Percentiles rank a stretch among this genome's conserved stretches.
These are phyloP conservation scores for Mycena polygramma DNA, from an alignment of 768 basidiomycete genomes.

Conservation along the genomic window DNA sequence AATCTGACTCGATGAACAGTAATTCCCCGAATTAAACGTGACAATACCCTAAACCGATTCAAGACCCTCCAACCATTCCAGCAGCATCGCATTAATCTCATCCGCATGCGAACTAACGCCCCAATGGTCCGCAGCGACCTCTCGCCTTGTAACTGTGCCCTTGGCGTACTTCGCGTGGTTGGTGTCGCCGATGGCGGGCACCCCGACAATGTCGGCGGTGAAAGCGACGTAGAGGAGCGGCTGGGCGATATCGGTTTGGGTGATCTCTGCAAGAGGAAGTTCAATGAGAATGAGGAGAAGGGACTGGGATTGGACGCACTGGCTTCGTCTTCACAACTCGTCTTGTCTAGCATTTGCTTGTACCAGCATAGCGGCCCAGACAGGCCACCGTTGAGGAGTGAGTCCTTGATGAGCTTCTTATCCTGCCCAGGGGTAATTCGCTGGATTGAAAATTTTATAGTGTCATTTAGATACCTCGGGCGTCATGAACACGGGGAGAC, in stretches of 20 bases:
- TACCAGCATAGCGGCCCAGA: conserved; percentile 52
- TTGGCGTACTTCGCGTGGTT: neutral
- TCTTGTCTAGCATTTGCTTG: conserved; percentile 42
- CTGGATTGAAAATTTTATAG: neutral
- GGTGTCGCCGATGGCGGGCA: neutral
- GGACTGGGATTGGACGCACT: conserved; percentile 39
- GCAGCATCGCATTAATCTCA: conserved; percentile 3
- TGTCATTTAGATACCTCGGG: conserved; percentile 42
- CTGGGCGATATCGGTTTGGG: neutral
- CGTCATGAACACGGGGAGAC: conserved; percentile 47
- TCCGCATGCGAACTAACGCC: conserved; percentile 12
- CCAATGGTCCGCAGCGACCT: conserved; percentile 19
- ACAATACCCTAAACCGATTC: too few species aligned
- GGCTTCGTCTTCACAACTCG: conserved; percentile 50
- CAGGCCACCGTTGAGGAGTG: conserved; percentile 46
- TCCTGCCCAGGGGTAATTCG: neutral
- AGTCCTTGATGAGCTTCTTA: conserved; percentile 21
- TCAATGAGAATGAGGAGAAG: too few species aligned
- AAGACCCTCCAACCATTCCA: conserved; percentile 22
- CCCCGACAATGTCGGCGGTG: neutral
- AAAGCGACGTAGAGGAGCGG: conserved; percentile 21
- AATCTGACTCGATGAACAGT: too few species aligned
- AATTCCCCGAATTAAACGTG: too few species aligned
- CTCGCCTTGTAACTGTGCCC: neutral
- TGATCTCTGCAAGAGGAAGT: too few species aligned